Conservation (phyloP, 306 rosid species). For the Prunus mongolica region DNA sequence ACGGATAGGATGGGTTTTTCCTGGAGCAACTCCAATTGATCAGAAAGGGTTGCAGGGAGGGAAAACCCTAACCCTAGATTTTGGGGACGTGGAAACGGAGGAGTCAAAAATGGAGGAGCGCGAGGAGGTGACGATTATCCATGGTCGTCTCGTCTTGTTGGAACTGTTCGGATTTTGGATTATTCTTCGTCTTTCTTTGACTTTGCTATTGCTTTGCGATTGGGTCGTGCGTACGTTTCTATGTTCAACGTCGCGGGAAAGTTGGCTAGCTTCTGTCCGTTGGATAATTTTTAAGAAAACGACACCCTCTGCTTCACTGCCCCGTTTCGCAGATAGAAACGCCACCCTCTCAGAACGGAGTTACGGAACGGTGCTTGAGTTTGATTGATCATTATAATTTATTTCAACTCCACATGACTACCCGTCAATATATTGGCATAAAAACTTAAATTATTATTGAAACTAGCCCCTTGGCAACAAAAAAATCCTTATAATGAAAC, state of each 20-base stretch:
- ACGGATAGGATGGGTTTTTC: neutral
- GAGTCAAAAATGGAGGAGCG: neutral
- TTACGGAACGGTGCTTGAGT: too few relatives aligned
- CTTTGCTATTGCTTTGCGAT: neutral
- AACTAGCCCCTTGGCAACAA: too few relatives aligned
- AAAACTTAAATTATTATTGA: too few relatives aligned
- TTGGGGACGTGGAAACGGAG: neutral
- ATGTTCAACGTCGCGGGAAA: neutral
- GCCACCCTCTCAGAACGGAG: too few relatives aligned
- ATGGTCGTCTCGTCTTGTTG: neutral
- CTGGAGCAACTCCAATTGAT: neutral
- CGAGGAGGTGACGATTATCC: neutral
- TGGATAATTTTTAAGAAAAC: neutral
- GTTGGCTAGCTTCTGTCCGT: neutral
- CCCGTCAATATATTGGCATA: too few relatives aligned
- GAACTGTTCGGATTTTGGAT: neutral
- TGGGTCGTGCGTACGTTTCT: neutral
- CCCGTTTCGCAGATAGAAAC: neutral
- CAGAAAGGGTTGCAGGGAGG: neutral
- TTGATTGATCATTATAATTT: too few relatives aligned
- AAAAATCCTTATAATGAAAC: too few relatives aligned
- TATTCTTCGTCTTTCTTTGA: neutral
- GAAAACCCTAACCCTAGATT: constrained; percentile 12
- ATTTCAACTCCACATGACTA: too few relatives aligned
- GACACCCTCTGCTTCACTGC: neutral